Evolutionary conservation across 75 land plant species (phyloP), one percentile per base, ranked within the genome.

Genomic region (Sequoia sempervirens): DNA sequence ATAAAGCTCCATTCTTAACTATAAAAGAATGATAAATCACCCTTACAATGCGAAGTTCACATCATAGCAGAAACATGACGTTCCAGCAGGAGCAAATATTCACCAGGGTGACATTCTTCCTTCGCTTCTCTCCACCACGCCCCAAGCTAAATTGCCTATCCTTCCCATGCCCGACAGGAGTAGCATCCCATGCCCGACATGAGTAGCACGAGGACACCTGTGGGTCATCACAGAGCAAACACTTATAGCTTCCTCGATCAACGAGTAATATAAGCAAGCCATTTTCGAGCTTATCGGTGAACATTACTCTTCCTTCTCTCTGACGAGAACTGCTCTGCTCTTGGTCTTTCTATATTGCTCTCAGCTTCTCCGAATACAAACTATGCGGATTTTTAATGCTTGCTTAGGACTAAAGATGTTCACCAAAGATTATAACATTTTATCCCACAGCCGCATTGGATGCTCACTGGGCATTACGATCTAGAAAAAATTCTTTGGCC

Each of bases 401-500:
- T 23, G 5, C n/a, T 28, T 61, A 61, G 26, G 66, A 61, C 26
- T 23, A 7, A 61, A 61, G 66, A 61, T 23, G 26, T 5, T 7
- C 2, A 26, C 26, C n/a, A 28, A 70, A 70, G 0, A 12, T 12
- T 50, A 70, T 2, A 30, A 32, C 10, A 13, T 70, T 30, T 70
- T 70, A 70, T 2, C 32, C 73, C 15, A 17, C 15, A 28, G 36
- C 32, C 36, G 32, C 73, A 70, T 70, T 70, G 36, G 14, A 70
- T 32, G 32, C 12, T 70, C 30, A 32, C 36, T 70, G 2, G 1
- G 15, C 12, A 7, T 70, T 23, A 28, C 14, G 80, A 45, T 78
- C 80, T 78, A 47, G 47, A 14, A 38, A 80, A 84, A 61, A 86
- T 80, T n/a, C 26, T 84, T 75, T 89, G 92, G 26, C 92, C 92